Evolutionary conservation across 306 rosid species (phyloP).

Genomic region (Pyrus communis): DNA sequence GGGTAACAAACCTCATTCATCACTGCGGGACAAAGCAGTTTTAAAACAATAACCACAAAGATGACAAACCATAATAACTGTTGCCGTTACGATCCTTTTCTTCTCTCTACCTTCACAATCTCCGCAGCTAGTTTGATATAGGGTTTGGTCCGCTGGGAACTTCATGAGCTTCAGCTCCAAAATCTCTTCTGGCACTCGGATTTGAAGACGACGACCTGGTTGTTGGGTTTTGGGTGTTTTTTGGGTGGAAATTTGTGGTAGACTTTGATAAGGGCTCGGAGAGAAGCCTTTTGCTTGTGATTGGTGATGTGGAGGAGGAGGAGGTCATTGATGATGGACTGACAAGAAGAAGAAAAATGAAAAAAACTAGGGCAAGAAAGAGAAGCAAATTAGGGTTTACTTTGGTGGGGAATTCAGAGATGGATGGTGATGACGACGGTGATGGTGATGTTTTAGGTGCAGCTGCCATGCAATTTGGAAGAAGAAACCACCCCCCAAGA

Average conservation of each 20-base stretch:
- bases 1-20: slow-evolving; percentile 44
- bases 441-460: slow-evolving; percentile 46
- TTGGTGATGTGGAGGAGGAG: background rate
- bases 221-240: slow-evolving; percentile 12
- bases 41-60: slow-evolving; percentile 37
- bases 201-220: slow-evolving; percentile 12
- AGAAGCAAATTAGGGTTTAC: slow-evolving; percentile 30
- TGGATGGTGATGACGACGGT: slow-evolving; percentile 32
- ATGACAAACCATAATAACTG: slow-evolving; percentile 31
- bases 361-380: slow-evolving; percentile 36
- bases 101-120: slow-evolving; percentile 15
- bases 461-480: slow-evolving; percentile 90
- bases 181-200: slow-evolving; percentile 26
- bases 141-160: slow-evolving; percentile 99
- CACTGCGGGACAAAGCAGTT: slow-evolving; percentile 32
- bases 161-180: slow-evolving; percentile 80
- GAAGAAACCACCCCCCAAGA: slow-evolving; percentile 95
- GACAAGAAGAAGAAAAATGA: slow-evolving; percentile 54
- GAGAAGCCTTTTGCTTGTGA: slow-evolving; percentile 27
- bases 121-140: slow-evolving; percentile 55
- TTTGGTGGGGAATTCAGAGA: slow-evolving; percentile 39
- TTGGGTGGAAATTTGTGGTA: slow-evolving; percentile 40
- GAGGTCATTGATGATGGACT: slow-evolving; percentile 39
- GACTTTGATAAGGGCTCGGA: slow-evolving; percentile 27
- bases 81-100: slow-evolving; percentile 25